Evolutionary conservation across 2,329 filamentous ascomycete species (phyloP).

Genomic region (Colletotrichum abscissum): DNA sequence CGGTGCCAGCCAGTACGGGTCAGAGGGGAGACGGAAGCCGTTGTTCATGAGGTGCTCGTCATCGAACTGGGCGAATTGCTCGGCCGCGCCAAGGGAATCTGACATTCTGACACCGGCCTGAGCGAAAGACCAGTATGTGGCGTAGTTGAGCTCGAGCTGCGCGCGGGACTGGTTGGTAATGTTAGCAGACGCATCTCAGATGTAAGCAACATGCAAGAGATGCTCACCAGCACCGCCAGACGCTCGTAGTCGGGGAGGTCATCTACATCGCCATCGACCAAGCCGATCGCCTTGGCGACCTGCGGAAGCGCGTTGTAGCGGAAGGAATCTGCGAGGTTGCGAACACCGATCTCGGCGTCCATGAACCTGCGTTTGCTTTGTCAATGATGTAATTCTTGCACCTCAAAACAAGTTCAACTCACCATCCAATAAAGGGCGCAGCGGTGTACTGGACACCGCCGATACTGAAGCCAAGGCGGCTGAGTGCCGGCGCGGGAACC

Average conservation of each 20-base stretch:
- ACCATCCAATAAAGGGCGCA: conserved; percentile 31
- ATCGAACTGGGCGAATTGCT: conserved; percentile 32
- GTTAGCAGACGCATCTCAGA: not conserved
- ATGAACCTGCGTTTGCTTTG: conserved; percentile 18
- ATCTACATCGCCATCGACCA: conserved; percentile 28
- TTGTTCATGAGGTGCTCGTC: conserved; percentile 35
- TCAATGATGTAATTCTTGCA: not conserved
- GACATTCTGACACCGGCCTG: conserved; percentile 33
- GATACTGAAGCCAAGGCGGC: conserved; percentile 34
- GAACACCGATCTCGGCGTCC: conserved; percentile 33
- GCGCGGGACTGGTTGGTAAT: conserved; percentile 20
- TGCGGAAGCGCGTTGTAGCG: conserved; percentile 32
- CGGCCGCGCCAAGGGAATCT: conserved; percentile 31
- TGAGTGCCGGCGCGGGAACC: conserved; percentile 33
- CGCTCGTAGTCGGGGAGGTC: conserved; percentile 32
- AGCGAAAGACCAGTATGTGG: conserved; percentile 32
- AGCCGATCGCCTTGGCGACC: conserved; percentile 26
- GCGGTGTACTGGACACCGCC: conserved; percentile 33
- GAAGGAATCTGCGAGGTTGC: conserved; percentile 31
- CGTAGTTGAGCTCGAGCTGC: conserved; percentile 35
- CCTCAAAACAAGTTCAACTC: not conserved
- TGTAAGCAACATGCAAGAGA: not conserved
- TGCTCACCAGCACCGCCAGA: conserved; percentile 28
- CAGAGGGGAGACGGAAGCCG: conserved; percentile 32
- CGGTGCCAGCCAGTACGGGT: conserved; percentile 32